A percentile compares a stretch with the other conserved stretches of the same genome.
These are phyloP conservation scores for Botrytis fabae DNA, from an alignment of 2,329 filamentous ascomycete species.

Conservation along the genomic window DNA sequence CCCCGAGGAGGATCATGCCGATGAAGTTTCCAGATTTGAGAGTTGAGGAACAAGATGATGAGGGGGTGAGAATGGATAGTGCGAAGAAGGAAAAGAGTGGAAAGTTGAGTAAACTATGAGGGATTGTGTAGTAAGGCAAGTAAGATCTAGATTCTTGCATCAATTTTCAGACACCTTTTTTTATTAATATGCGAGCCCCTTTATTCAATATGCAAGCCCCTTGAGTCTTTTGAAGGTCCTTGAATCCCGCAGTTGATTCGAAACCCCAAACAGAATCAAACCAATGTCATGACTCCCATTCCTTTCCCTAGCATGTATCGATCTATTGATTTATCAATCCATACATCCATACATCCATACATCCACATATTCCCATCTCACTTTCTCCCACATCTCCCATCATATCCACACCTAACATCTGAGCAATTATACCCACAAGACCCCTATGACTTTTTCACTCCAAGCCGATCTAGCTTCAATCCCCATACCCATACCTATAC, in stretches of 20 bases:
- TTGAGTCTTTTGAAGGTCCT: not conserved
- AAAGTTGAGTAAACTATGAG: conserved; percentile 27
- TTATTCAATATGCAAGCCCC: not conserved
- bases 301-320: not conserved
- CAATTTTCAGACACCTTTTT: too few species aligned
- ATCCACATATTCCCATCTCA: not conserved
- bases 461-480: too few species aligned
- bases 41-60: conserved; percentile 78
- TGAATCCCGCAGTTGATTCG: accelerated
- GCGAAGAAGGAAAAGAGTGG: conserved; percentile 36
- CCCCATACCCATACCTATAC: too few species aligned
- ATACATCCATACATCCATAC: too few species aligned
- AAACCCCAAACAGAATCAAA: accelerated
- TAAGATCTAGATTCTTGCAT: not conserved
- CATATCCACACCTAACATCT: too few species aligned
- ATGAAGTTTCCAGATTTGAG: conserved; percentile 61
- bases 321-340: too few species aligned
- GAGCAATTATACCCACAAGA: too few species aligned
- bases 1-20: conserved; percentile 78
- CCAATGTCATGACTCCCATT: not conserved
- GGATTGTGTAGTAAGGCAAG: not conserved
- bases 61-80: conserved; percentile 72
- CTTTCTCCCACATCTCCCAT: not conserved
- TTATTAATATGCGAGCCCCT: too few species aligned
- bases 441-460: too few species aligned